Percentiles rank a stretch among this genome's conserved stretches.
phyloP scores from a whole-genome alignment of 73 alveolate species.

The Paramecium octaurelia region DNA sequence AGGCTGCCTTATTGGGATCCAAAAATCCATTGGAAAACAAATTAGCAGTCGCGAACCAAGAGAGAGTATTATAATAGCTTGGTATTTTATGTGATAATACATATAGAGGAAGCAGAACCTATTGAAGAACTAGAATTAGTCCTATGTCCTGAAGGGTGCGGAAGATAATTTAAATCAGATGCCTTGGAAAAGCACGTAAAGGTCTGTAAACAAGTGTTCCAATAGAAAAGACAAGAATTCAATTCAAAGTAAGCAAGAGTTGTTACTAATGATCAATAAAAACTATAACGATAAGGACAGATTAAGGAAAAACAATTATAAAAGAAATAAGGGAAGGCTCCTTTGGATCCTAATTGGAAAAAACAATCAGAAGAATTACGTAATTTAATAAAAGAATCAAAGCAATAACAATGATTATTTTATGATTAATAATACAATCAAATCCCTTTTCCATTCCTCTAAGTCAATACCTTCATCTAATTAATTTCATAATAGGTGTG shows the following conservation, averaged over 20 bases:
- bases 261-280: conserved; percentile 27
- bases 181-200: conserved; percentile 70
- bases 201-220: conserved; percentile 79
- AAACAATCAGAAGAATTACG: conserved; percentile 45
- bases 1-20: conserved; percentile 14
- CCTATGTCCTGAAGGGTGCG: conserved; percentile 69
- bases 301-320: conserved; percentile 24
- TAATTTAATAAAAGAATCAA: background rate
- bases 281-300: background rate
- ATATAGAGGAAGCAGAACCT: background rate
- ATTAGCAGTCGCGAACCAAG: background rate
- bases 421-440: background rate
- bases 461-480: background rate
- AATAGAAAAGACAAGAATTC: conserved; percentile 71
- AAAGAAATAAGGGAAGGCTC: background rate
- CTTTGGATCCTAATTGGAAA: conserved; percentile 8
- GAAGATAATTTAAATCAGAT: conserved; percentile 66
- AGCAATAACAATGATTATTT: background rate
- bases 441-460: conserved; percentile 27
- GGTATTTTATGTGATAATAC: background rate
- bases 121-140: conserved; percentile 29
- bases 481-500: background rate
- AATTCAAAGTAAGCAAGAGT: conserved; percentile 65
- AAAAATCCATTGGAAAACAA: conserved; percentile 15
- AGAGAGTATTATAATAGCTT: background rate